Base-by-base conservation (phyloP, 2,329 filamentous ascomycete species). In the Drechslerella coelobrocha region DNA sequence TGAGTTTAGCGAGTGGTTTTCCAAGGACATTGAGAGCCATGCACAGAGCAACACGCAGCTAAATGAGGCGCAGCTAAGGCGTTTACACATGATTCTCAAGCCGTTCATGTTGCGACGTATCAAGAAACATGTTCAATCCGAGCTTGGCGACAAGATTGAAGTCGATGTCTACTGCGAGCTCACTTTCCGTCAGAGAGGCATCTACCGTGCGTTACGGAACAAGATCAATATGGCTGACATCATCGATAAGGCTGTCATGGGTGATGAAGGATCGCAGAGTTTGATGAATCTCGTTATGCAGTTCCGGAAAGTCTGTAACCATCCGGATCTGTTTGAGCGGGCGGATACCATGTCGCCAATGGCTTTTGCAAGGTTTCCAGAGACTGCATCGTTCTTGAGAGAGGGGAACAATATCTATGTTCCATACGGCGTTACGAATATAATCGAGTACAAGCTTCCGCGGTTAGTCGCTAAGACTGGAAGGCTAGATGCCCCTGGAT, bases 201-300 rank as follows among this genome's bases (percentile, higher is more conserved):
- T 95, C 81, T 99, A 99, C 80, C 85, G 87, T 75, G 96, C 92
- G 76, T 82, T 99, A 47, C 88, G 94, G 54, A 96, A 96, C 81
- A 94, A 96, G 81, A 97, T 99, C 80, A 97, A 92, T 79, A 92
- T 99, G 75, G 94, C 97, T 87, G 94, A 99, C 78, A 87, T 99
- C 17, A 95, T 99, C 61, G 94, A 99, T 79, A 97, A 97, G 84
- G 92, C 91, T 1, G 93, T 93, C 1, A 85, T 94, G 75, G 94
- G 94, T 34, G 94, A 97, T 53, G 88, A 93, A 76, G 94, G 97
- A 78, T 96, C 91, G 34, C 92, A 93, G 41, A 97, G 93, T 0
- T 81, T 99, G 76, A 97, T 99, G 94, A 99, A 99, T 79, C 83
- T 99, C 74, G 94, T 99, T 73, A 99, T 99, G 94, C 94, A 99